These are phyloP conservation scores for Silene noctiflora DNA, from an alignment of 179 eudicot species.

Conservation along the genomic window DNA sequence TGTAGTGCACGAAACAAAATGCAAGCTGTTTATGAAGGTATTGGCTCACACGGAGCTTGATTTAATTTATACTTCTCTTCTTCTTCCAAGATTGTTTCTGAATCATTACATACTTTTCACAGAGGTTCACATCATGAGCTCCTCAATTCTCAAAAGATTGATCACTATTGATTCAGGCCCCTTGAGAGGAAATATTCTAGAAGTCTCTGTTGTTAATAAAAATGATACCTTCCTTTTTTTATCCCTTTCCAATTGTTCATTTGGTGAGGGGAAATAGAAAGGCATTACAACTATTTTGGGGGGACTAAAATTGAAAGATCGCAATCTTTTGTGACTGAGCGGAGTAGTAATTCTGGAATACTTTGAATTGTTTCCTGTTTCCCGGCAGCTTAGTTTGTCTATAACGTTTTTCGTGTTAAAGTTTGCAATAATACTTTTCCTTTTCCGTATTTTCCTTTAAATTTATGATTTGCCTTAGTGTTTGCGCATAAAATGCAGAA, in stretches of 20 bases:
- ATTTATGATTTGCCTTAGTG: background rate
- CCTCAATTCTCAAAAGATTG: too few species aligned
- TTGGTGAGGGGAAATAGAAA: background rate
- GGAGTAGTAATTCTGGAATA: background rate
- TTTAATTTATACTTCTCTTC: background rate
- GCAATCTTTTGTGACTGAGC: background rate
- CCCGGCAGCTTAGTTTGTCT: background rate
- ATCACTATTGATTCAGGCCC: too few species aligned
- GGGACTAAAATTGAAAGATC: background rate
- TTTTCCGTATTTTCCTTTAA: background rate
- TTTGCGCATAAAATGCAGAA: background rate
- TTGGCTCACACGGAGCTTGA: constrained; percentile 1
- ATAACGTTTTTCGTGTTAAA: background rate
- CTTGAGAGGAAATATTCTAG: too few species aligned
- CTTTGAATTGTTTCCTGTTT: background rate
- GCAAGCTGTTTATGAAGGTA: constrained; percentile 94
- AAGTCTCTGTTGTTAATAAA: too few species aligned
- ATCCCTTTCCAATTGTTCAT: too few species aligned
- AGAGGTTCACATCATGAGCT: too few species aligned
- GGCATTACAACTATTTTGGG: background rate
- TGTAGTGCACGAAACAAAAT: constrained; percentile 88
- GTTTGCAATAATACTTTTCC: background rate
- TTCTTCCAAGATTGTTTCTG: too few species aligned
- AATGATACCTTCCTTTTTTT: too few species aligned
- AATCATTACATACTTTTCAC: too few species aligned